These are phyloP conservation scores for Posidonia australis DNA, from an alignment of 106 monocot species.

Conservation along the genomic window DNA sequence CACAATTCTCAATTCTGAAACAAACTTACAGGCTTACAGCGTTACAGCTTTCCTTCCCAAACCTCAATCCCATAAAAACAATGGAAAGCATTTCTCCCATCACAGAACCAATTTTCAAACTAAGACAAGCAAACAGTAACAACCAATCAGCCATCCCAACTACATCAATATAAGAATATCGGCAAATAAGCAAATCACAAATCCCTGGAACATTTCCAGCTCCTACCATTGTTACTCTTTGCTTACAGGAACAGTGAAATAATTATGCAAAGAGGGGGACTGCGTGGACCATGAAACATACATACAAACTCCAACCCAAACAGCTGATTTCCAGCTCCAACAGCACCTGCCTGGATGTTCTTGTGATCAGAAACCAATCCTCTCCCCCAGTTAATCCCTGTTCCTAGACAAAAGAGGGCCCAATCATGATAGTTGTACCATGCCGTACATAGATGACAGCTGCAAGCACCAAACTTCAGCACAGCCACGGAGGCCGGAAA, in stretches of 20 bases:
- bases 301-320: background rate
- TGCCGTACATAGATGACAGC: background rate
- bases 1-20: no score
- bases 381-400: background rate
- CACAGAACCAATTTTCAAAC: no score
- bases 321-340: background rate
- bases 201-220: no score
- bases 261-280: background rate
- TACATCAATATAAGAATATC: no score
- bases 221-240: background rate
- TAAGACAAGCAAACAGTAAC: no score
- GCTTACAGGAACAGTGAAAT: background rate
- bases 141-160: no score
- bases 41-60: no score
- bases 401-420: background rate
- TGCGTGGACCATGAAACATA: background rate
- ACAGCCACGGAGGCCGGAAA: background rate
- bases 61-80: no score
- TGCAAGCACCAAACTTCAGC: slow-evolving; percentile 1
- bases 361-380: background rate
- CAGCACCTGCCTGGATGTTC: background rate
- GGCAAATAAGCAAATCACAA: no score
- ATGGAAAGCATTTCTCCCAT: no score
- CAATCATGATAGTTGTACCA: background rate
- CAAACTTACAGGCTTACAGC: no score